Base-by-base conservation (phyloP, 495 filamentous ascomycete species). In the Trichoderma parareesei region DNA sequence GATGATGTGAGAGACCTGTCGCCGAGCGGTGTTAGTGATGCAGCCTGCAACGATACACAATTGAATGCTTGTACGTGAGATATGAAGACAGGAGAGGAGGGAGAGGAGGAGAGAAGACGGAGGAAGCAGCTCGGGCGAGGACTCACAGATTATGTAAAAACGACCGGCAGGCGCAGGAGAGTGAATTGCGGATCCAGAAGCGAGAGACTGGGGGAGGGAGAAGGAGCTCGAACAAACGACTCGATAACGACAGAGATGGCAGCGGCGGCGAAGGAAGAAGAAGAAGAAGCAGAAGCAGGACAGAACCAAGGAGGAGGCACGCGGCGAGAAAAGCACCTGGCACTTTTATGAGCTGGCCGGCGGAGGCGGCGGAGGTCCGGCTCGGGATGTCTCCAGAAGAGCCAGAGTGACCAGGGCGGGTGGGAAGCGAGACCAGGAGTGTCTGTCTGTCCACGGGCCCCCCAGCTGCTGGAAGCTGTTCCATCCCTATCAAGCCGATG, bases 221-320 rank as follows among this genome's bases (percentile, higher is more conserved):
- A 57, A 57, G 37, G 27, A 8, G 27, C 27, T 27, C 37, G 27
- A 57, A 35, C 53, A 38, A 57, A 57, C 53, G 53, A 37, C 53
- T 57, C 53, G 53, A 35, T 33, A 57, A 57, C 53, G 53, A 57
- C 53, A 57, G 53, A 57, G 53, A 57, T 37, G 53, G 53, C 53
- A 57, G 53, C 53, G 14, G 53, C 53, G 14, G 53, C 53, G 53
- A 57, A 27, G 37, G 53, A 57, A 57, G 27, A 27, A 27, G 27
- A 27, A 27, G 27, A 27, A 27, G 27, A 27, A 27, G 27, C 27
- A 27, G 27, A 27, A 27, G 27, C 27, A 37, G 27, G 53, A 57
- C 20, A 57, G 27, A 27, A 49, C 37, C 53, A 55, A 55, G 53
- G 37, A 57, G 53, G 53, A 57, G 53, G 33, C 53, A 57, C 14